Percentiles rank a stretch among this genome's conserved stretches.
phyloP scores from a whole-genome alignment of 2,329 filamentous ascomycete species.

The Hortaea werneckii region DNA sequence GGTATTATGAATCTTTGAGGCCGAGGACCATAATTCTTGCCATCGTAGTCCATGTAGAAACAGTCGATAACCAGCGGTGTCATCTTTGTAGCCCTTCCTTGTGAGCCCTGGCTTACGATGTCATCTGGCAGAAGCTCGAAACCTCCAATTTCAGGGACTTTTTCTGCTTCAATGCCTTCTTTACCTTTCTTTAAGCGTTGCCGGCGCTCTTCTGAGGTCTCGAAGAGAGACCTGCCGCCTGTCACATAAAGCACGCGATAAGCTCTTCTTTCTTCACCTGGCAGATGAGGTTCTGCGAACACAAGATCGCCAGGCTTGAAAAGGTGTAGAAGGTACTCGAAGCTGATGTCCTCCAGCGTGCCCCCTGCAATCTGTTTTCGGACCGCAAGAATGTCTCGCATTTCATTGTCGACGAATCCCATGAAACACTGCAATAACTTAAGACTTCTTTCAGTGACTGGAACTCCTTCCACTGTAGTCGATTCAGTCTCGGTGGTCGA shows the following conservation, averaged over 20 bases:
- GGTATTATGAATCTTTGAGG: background rate
- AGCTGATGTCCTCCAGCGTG: background rate
- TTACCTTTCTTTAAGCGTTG: too few species aligned
- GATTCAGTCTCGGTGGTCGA: too few species aligned
- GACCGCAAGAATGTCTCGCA: background rate
- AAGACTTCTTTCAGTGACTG: background rate
- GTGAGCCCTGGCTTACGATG: background rate
- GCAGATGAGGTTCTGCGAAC: background rate
- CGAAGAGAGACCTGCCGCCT: background rate
- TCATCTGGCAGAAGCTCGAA: background rate
- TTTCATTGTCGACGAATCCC: background rate
- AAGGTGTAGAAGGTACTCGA: conserved; percentile 1
- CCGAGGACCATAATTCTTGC: background rate
- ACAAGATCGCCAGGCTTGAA: background rate
- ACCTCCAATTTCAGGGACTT: background rate
- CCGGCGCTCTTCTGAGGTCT: background rate
- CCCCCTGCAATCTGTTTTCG: background rate
- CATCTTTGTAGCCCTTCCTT: conserved; percentile 1
- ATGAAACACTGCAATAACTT: background rate
- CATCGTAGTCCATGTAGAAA: conserved; percentile 1
- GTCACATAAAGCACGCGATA: conserved; percentile 1
- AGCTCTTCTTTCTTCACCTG: background rate
- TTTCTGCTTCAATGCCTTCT: background rate
- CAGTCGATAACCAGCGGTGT: background rate
- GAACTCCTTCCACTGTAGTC: background rate